Base-by-base conservation (phyloP, 2,329 filamentous ascomycete genomes). In the Dothistroma septosporum region DNA sequence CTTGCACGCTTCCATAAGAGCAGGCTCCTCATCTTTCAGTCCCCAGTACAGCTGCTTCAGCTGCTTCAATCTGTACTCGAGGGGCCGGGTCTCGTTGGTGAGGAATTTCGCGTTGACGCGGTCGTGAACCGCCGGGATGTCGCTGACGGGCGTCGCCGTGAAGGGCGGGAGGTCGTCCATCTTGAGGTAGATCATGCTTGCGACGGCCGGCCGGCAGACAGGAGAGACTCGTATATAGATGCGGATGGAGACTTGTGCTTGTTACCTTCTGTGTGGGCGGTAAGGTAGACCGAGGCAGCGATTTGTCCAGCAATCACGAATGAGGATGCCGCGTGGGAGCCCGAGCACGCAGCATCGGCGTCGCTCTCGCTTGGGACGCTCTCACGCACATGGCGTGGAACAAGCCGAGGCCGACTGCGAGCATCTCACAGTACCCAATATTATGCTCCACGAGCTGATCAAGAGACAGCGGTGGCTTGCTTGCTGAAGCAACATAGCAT, bases 1-100 rank as follows among this genome's bases (percentile, higher is more conserved):
- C 73, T 84, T 82, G 73, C 91, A 84, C 22, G 93, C 91, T 74
- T 91, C 89, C 66, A 85, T 73, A 63, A 97, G 82, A 68, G 88
- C 83, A 50, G 85, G 80, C 59, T 87, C 83, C 74, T 90, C 87
- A 80, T 97, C 93, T 66, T 86, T 86, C 67, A 97, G 76, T 8
- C 80, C 92, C 94, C 94, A 97, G 81, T 96, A 97, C 59, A 97
- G 87, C 82, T 92, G 93, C 69, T 92, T 89, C 63, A 99, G 85
- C 82, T 97, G 94, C 58, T 85, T 82, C 64, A 92, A 81, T 65
- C 94, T 87, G 79, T 89, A 97, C 70, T 90, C 84, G 62, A 97
- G 74, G 58, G 90, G 83, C 73, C 91, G 91, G 48, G 92, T 97
- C 78, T 88, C 89, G 75, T 92, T 87, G 19, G 89, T 83, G 68